Evolutionary conservation across 2,329 filamentous ascomycete genomes (phyloP).

Genomic region (Hymenoscyphus salicellus): DNA sequence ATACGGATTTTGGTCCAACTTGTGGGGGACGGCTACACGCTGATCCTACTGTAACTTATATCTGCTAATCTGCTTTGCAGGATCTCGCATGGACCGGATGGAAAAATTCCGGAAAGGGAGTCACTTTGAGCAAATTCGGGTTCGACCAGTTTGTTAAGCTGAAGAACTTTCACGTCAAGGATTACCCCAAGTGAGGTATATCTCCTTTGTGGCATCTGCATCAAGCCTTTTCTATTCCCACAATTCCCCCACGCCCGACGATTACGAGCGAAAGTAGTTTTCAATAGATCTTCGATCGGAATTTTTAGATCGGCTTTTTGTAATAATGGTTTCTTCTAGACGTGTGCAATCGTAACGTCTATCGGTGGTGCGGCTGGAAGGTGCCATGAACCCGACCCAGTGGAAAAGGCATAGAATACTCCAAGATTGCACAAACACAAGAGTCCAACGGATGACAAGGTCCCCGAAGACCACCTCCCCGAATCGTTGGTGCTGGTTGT

Average conservation of each 20-base stretch:
- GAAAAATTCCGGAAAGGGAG: slow-evolving; percentile 94
- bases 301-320: slow-evolving; percentile 3
- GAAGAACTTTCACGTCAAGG: slow-evolving; percentile 93
- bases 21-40: slow-evolving; percentile 4
- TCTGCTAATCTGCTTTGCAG: slow-evolving; percentile 42
- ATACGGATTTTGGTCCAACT: slow-evolving; percentile 9
- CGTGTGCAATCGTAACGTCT: slow-evolving; percentile 13
- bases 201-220: not conserved
- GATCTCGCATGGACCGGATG: slow-evolving; percentile 95
- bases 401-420: slow-evolving; percentile 13
- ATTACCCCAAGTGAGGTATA: slow-evolving; percentile 55
- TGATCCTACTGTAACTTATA: slow-evolving; percentile 8
- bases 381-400: slow-evolving; percentile 10
- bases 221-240: not conserved
- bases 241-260: not conserved
- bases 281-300: slow-evolving; percentile 12
- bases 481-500: slow-evolving; percentile 9
- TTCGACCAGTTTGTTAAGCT: slow-evolving; percentile 96
- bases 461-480: slow-evolving; percentile 7
- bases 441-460: slow-evolving; percentile 7
- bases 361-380: slow-evolving; percentile 10
- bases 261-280: slow-evolving; percentile 8
- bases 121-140: slow-evolving; percentile 83
- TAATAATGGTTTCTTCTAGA: slow-evolving; percentile 5
- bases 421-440: slow-evolving; percentile 10